Evolutionary conservation across 2,329 filamentous ascomycete species (phyloP), one percentile per base, ranked within the genome.

Genomic region (Apiospora marii): DNA sequence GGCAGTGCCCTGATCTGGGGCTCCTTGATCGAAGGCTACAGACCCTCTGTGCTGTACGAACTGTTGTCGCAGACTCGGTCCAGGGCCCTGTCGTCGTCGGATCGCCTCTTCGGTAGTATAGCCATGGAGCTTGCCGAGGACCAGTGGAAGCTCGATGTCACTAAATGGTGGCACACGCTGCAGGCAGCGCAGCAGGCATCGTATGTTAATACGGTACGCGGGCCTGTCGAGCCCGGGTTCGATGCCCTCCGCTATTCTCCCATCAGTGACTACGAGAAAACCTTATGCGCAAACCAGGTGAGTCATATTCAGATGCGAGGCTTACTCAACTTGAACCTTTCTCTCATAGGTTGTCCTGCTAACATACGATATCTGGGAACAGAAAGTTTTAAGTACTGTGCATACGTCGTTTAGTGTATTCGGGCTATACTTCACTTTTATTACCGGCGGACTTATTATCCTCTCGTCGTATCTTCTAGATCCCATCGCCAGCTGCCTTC

Each of bases 101-200:
- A 34, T 16, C 37, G 10, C 5, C 24, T 44, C 4, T 41, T 43
- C 10, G 24, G n/a, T 27, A n/a, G 1, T 0, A 16, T 30, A 4
- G 19, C 30, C 7, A 8, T 10, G 8, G 46, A 30, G n/a, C 2
- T 70, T 16, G 16, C 44, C 19, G 49, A 53, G 7, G 37, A 70
- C 27, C 48, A 70, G 48, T 70, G 68, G 68, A 46, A 70, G 16
- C 30, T 5, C 19, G 68, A 70, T 12, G 48, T 51, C 16, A 16
- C 30, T 4, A 7, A n/a, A 10, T 70, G 68, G 68, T 70, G 48
- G 48, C 6, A 49, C 2, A 58, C 48, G 0, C 1, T 37, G 6
- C 2, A 64, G 14, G 49, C 69, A 4, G 13, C 19, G 46, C 12
- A 7, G 48, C 69, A 70, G 30, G 10, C 24, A 13, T 27, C 53